Evolutionary conservation across 176 grass and related monocot species (phyloP).

Genomic region (Carex littledalei): DNA sequence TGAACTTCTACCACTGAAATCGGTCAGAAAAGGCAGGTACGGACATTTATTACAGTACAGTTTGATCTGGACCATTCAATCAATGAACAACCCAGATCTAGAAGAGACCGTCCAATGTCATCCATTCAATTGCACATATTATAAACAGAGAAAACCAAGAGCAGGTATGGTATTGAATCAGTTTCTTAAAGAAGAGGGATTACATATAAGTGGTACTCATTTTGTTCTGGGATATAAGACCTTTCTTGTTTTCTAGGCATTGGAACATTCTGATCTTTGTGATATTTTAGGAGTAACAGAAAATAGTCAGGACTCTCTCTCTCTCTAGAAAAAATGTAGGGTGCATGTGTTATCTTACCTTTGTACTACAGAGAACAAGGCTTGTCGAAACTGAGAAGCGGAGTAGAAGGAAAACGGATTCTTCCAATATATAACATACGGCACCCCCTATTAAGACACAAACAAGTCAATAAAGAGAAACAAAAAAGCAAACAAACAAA

Average conservation of each 20-base stretch:
- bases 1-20: neutral
- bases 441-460: constrained; percentile 68
- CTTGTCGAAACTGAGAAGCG: constrained; percentile 90
- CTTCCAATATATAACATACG: constrained; percentile 98
- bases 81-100: neutral
- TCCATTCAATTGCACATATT: neutral
- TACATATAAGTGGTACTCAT: neutral
- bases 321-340: neutral
- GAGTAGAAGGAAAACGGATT: constrained; percentile 83
- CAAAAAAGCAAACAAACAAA: neutral
- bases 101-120: neutral
- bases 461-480: neutral
- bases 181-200: neutral
- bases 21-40: neutral
- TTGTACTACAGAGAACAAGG: constrained; percentile 84
- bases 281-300: neutral
- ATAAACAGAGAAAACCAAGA: neutral
- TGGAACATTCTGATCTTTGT: neutral
- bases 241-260: neutral
- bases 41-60: neutral
- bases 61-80: neutral
- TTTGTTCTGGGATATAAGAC: neutral
- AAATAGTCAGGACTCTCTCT: neutral
- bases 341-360: constrained; percentile 41
- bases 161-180: neutral